phyloP scores from a whole-genome alignment of 2,329 filamentous ascomycete species.

The Penicillium sp. region DNA sequence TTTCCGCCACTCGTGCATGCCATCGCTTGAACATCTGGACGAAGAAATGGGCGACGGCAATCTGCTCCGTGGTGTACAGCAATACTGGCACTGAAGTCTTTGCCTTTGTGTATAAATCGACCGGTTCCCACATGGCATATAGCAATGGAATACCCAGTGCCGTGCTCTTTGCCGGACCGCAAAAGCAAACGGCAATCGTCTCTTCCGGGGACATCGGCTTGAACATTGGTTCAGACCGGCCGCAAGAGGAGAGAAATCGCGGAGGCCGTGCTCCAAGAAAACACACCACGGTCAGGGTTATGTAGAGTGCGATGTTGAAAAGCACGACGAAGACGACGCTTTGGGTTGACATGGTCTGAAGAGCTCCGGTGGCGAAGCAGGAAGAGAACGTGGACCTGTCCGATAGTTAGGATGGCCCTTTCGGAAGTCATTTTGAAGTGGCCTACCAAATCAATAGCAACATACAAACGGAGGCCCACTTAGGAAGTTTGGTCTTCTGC shows the following conservation, averaged over 20 bases:
- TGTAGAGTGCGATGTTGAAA: conserved; percentile 66
- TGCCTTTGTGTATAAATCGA: conserved; percentile 36
- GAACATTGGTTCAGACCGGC: conserved; percentile 27
- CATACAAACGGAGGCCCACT: conserved; percentile 46
- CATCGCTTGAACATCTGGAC: conserved; percentile 37
- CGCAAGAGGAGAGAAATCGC: conserved; percentile 14
- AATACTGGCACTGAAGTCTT: conserved; percentile 40
- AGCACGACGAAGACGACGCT: conserved; percentile 67
- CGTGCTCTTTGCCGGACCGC: conserved; percentile 70
- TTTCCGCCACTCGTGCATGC: conserved; percentile 22
- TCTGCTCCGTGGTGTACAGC: conserved; percentile 41
- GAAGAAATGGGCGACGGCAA: conserved; percentile 41
- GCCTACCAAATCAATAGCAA: conserved; percentile 57
- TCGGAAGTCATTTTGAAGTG: neutral
- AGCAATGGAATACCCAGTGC: conserved; percentile 67
- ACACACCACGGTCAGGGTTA: conserved; percentile 59
- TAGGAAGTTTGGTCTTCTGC: conserved; percentile 53
- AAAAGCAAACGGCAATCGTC: conserved; percentile 70
- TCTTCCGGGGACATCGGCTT: conserved; percentile 54
- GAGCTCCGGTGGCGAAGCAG: conserved; percentile 61
- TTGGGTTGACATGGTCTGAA: conserved; percentile 56
- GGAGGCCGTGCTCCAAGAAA: conserved; percentile 49
- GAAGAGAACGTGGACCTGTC: conserved; percentile 43
- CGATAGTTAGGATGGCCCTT: conserved; percentile 46
- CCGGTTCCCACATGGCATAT: conserved; percentile 59